Conservation (phyloP, 108 stramenopile species). For the Pinguiococcus pyrenoidosus region DNA sequence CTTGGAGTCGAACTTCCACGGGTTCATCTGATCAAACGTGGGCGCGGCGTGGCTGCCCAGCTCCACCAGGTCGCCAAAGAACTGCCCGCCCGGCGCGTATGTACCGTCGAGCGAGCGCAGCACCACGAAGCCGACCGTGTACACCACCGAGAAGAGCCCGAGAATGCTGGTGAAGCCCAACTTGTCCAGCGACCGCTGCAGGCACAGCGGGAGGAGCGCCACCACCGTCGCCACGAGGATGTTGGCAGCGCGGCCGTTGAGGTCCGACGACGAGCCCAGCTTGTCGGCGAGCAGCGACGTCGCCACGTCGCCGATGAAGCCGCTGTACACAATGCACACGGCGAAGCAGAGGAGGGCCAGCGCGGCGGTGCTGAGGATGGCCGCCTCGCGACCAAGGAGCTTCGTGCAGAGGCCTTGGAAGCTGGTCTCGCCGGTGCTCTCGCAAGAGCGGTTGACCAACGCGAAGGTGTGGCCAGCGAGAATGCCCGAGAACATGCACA, state of each 20-base stretch:
- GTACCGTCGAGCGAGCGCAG: conserved; percentile 13
- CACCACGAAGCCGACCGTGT: conserved; percentile 11
- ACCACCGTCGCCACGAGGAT: no score
- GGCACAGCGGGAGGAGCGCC: conserved; percentile 18
- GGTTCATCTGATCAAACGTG: no score
- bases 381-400: conserved; percentile 2
- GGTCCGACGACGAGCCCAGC: no score
- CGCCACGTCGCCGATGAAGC: conserved; percentile 22
- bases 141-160: conserved; percentile 11
- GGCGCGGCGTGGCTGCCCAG: no score
- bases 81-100: conserved; percentile 6
- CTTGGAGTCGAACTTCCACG: no score
- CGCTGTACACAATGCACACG: conserved; percentile 31
- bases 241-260: no score
- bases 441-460: conserved; percentile 12
- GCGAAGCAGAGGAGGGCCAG: conserved; percentile 25
- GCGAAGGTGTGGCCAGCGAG: no score
- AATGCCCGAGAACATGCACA: no score
- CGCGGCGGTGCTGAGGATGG: conserved; percentile 15
- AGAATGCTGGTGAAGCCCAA: conserved; percentile 18
- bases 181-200: conserved; percentile 15
- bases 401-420: conserved; percentile 15
- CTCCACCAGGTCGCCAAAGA: no score
- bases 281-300: conserved; percentile 4
- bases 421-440: conserved; percentile 5